phyloP scores from a whole-genome alignment of 768 basidiomycete genomes.

The Trametes elegans region DNA sequence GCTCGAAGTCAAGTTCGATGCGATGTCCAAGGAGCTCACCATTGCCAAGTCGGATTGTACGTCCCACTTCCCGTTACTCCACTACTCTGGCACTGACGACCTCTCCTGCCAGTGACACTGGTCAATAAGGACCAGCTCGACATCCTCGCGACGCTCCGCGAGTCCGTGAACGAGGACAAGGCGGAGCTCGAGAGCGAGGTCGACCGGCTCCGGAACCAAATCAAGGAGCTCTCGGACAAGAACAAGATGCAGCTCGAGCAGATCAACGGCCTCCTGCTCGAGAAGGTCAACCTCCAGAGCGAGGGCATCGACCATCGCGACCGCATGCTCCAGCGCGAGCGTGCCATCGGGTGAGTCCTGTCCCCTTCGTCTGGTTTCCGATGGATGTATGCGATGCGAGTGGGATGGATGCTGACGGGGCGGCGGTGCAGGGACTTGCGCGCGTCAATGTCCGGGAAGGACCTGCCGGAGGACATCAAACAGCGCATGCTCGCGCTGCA shows the following conservation, averaged over 20 bases:
- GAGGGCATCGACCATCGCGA: constrained; percentile 91
- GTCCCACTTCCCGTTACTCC: constrained; percentile 26
- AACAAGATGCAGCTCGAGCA: constrained; percentile 90
- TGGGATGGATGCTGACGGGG: constrained; percentile 1
- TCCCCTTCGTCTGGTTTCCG: too few species aligned
- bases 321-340: constrained; percentile 80
- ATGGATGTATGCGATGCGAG: not conserved
- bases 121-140: constrained; percentile 94
- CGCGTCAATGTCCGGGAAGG: constrained; percentile 72
- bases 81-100: not conserved
- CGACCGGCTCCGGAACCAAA: constrained; percentile 58
- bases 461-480: constrained; percentile 81
- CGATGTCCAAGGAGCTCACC: constrained; percentile 63
- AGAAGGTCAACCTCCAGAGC: constrained; percentile 88
- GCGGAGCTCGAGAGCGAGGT: constrained; percentile 68
- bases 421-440: constrained; percentile 67
- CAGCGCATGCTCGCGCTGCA: constrained; percentile 70
- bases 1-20: constrained; percentile 67
- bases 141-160: constrained; percentile 80
- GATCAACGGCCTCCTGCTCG: constrained; percentile 78
- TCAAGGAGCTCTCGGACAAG: constrained; percentile 76
- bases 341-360: constrained; percentile 68
- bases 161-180: constrained; percentile 89
- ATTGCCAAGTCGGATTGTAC: constrained; percentile 84
- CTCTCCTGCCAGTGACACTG: constrained; percentile 61